A percentile compares a stretch with the other conserved stretches of the same genome.
Evolutionary conservation across 1,284 basidiomycete species (phyloP).

Genomic region (Rhodofomes roseus): DNA sequence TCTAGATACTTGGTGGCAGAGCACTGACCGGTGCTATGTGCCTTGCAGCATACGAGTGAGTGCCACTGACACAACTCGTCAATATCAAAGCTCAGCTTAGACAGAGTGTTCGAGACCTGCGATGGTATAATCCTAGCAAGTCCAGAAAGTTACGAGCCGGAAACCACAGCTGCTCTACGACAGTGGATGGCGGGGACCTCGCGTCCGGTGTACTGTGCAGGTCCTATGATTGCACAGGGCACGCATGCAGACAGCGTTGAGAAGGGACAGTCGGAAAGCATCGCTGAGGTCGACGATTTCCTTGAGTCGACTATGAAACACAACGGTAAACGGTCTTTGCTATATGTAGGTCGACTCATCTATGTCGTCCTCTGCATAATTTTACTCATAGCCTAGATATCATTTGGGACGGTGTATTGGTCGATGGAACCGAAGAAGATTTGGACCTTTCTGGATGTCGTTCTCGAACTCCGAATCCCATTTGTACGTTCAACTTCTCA

Average conservation of each 20-base stretch:
- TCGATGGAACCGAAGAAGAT: constrained; percentile 9
- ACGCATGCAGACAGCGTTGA: constrained; percentile 7
- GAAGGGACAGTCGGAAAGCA: constrained; percentile 9
- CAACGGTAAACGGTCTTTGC: constrained; percentile 16
- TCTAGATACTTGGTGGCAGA: not conserved
- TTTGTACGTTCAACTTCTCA: constrained; percentile 8
- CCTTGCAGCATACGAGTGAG: constrained; percentile 8
- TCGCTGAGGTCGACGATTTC: constrained; percentile 15
- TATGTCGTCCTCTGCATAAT: not conserved
- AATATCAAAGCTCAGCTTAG: too few relatives aligned
- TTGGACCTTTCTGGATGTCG: constrained; percentile 12
- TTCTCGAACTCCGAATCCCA: constrained; percentile 14
- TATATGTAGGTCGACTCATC: constrained; percentile 23
- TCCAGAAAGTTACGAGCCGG: constrained; percentile 18
- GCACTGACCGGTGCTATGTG: not conserved
- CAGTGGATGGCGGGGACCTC: constrained; percentile 16
- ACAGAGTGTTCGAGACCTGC: constrained; percentile 9
- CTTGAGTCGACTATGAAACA: constrained; percentile 13
- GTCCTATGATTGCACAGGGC: constrained; percentile 8
- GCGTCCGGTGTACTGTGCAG: constrained; percentile 10
- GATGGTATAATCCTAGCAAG: constrained; percentile 17
- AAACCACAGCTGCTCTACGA: constrained; percentile 9
- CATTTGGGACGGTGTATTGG: constrained; percentile 18
- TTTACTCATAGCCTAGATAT: constrained; percentile 3
- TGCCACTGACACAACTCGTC: not conserved